Evolutionary conservation across 768 basidiomycete species (phyloP).

Genomic region (Termitomyces sp.): DNA sequence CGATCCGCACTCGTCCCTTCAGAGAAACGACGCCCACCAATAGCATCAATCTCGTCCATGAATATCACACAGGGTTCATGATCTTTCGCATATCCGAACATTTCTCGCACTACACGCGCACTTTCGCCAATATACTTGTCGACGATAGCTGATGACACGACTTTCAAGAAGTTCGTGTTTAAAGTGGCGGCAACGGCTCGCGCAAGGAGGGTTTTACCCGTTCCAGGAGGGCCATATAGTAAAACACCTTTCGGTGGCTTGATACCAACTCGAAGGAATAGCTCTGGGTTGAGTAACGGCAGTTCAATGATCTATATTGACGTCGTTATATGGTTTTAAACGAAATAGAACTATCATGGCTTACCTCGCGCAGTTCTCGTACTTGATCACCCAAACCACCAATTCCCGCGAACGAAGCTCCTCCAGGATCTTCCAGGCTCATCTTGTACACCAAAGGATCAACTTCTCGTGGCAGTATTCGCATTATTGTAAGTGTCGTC

Average conservation of each 20-base stretch:
- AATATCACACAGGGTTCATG: slow-evolving; percentile 99
- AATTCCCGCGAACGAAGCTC: slow-evolving; percentile 93
- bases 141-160: slow-evolving; percentile 96
- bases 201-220: slow-evolving; percentile 93
- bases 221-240: slow-evolving; percentile 94
- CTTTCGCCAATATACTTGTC: slow-evolving; percentile 99
- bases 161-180: slow-evolving; percentile 96
- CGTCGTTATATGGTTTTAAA: not conserved
- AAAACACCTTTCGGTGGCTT: slow-evolving; percentile 95
- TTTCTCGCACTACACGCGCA: slow-evolving; percentile 93
- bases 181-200: slow-evolving; percentile 95
- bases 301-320: slow-evolving; percentile 83
- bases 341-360: slow-evolving; percentile 19
- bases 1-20: slow-evolving; percentile 98
- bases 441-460: slow-evolving; percentile 99
- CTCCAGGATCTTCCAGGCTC: slow-evolving; percentile 97
- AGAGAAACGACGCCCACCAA: slow-evolving; percentile 83
- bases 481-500: slow-evolving; percentile 99
- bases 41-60: slow-evolving; percentile 98
- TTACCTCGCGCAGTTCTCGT: slow-evolving; percentile 89
- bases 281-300: slow-evolving; percentile 89
- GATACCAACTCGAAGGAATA: slow-evolving; percentile 95
- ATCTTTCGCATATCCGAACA: slow-evolving; percentile 97
- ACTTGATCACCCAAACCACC: slow-evolving; percentile 97
- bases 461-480: slow-evolving; percentile 94